Evolutionary conservation across 225 moss, liverwort and hornwort genomes (phyloP).

Genomic region (Marchantia paleacea): DNA sequence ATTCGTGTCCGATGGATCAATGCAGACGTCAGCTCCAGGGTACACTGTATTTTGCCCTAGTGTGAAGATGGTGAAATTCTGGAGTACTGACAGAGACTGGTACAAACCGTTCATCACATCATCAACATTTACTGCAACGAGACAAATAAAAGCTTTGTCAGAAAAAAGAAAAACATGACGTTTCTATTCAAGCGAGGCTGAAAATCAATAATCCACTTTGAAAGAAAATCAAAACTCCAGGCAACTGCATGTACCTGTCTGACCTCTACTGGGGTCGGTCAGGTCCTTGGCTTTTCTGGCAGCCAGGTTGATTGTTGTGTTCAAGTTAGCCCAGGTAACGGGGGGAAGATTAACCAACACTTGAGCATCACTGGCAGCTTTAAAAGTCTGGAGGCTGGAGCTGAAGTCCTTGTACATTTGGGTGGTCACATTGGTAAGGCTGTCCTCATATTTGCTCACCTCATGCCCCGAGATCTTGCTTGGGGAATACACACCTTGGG

Average conservation of each 20-base stretch:
- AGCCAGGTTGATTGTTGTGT: background rate
- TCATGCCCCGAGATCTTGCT: constrained; percentile 14
- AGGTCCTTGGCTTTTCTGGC: background rate
- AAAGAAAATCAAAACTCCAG: no score
- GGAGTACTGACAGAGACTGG: constrained; percentile 5
- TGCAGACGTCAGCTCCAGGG: constrained; percentile 14
- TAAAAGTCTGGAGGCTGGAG: background rate
- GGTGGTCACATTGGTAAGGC: background rate
- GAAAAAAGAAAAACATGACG: no score
- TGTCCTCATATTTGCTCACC: background rate
- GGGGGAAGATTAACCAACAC: background rate
- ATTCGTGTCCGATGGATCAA: constrained; percentile 5
- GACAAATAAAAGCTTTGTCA: no score
- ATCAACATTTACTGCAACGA: background rate
- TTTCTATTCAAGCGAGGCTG: no score
- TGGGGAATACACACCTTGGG: constrained; percentile 52
- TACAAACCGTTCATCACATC: background rate
- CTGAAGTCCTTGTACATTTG: background rate
- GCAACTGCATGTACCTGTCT: constrained; percentile 13
- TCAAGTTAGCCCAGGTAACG: background rate
- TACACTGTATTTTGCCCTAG: constrained; percentile 17
- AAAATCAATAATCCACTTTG: no score
- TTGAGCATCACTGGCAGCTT: constrained; percentile 2
- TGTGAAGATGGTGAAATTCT: constrained; percentile 16
- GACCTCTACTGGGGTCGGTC: background rate